Conservation (phyloP, 148 eudicot species). For the Rhododendron vialii region DNA sequence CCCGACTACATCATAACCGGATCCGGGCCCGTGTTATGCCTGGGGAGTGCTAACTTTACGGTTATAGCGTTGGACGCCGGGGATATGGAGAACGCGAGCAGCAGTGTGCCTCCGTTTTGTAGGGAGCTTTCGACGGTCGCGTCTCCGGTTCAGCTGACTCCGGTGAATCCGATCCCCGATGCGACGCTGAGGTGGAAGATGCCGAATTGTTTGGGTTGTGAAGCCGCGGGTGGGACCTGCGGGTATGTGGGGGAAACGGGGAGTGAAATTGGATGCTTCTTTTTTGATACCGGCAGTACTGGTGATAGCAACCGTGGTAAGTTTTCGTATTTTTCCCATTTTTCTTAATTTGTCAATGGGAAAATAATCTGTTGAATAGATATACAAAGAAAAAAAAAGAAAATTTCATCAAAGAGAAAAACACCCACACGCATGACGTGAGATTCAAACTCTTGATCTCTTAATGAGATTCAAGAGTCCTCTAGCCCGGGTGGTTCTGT, state of each 20-base stretch:
- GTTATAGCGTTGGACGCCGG: constrained; percentile 14
- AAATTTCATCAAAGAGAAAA: too few species aligned
- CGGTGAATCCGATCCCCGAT: constrained; percentile 22
- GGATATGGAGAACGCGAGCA: not conserved
- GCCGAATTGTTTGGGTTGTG: constrained; percentile 25
- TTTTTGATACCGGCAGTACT: not conserved
- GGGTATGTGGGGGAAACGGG: constrained; percentile 33
- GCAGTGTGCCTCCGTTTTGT: constrained; percentile 21
- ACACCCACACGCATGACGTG: too few species aligned
- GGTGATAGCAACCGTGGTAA: constrained; percentile 1
- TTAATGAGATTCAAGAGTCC: too few species aligned
- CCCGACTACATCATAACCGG: not conserved
- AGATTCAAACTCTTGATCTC: too few species aligned
- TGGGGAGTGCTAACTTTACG: constrained; percentile 26
- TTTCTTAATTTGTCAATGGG: not conserved
- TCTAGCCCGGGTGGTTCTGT: too few species aligned
- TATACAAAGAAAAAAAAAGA: too few species aligned
- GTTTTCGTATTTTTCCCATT: not conserved
- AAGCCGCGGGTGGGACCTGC: constrained; percentile 16
- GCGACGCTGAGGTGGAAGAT: constrained; percentile 41
- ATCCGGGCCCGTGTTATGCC: constrained; percentile 26
- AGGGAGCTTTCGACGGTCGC: constrained; percentile 13
- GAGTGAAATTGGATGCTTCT: constrained; percentile 22
- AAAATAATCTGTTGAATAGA: not conserved
- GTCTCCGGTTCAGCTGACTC: constrained; percentile 25